Percentiles rank a stretch among this genome's conserved stretches.
phyloP scores from a whole-genome alignment of 2,329 filamentous ascomycete genomes.

The Penicillium decumbens region DNA sequence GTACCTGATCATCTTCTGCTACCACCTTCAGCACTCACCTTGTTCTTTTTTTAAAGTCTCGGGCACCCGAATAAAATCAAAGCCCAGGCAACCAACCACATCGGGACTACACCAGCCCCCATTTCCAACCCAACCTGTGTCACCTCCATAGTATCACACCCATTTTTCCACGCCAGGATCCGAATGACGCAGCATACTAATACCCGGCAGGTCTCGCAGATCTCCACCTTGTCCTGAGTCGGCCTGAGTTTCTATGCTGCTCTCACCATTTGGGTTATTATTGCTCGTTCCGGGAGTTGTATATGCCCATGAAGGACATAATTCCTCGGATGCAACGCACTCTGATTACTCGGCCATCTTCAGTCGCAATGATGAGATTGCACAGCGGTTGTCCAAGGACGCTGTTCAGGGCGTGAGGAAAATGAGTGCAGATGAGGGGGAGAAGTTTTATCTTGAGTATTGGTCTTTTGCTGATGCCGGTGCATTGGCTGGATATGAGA shows the following conservation, averaged over 20 bases:
- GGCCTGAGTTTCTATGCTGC: background rate
- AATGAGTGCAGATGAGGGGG: constrained; percentile 45
- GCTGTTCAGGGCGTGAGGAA: constrained; percentile 36
- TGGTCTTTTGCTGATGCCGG: constrained; percentile 36
- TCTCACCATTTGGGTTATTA: background rate
- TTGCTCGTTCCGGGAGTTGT: background rate
- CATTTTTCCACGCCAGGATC: background rate
- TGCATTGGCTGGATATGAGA: constrained; percentile 3
- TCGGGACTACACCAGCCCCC: constrained; percentile 1
- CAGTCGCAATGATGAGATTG: constrained; percentile 29
- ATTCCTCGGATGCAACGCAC: background rate
- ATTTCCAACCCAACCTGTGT: constrained; percentile 2
- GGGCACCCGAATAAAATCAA: background rate
- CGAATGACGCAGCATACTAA: background rate
- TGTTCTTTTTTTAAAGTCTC: background rate
- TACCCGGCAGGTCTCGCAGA: background rate
- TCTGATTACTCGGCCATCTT: constrained; percentile 1
- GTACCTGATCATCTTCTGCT: background rate
- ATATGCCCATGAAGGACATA: background rate
- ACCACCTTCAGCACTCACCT: background rate
- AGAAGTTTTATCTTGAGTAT: constrained; percentile 48
- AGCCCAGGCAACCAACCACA: background rate
- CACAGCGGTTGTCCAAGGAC: constrained; percentile 26
- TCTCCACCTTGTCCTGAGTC: background rate
- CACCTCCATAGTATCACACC: background rate